These are phyloP conservation scores for Lodderomyces margitis DNA, from an alignment of 1,139 yeast genomes.

Conservation along the genomic window DNA sequence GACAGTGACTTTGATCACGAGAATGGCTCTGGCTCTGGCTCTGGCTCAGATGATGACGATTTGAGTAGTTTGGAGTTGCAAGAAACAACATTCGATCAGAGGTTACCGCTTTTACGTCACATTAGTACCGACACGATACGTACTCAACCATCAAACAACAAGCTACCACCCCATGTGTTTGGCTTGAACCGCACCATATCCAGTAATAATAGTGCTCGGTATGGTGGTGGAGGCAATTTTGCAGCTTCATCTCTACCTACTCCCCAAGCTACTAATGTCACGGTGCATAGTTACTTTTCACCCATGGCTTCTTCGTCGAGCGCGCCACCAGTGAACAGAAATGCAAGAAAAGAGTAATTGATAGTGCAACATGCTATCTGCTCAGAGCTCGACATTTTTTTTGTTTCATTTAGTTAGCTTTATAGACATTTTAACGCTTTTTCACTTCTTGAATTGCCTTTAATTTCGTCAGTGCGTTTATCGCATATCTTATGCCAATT, in stretches of 20 bases:
- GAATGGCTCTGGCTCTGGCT: not conserved
- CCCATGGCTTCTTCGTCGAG: not conserved
- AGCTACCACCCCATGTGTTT: conserved; percentile 4
- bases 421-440: too few species aligned
- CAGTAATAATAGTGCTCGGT: not conserved
- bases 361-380: too few species aligned
- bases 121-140: conserved; percentile 19
- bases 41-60: conserved; percentile 13
- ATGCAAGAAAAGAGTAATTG: not conserved
- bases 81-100: conserved; percentile 27
- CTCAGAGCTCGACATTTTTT: too few species aligned
- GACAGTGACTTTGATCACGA: conserved; percentile 6
- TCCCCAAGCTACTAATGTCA: not conserved
- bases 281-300: not conserved
- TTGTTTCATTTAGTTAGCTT: too few species aligned
- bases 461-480: too few species aligned
- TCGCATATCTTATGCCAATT: too few species aligned
- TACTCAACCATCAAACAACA: conserved; percentile 4
- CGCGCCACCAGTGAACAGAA: not conserved
- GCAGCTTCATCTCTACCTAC: conserved; percentile 1
- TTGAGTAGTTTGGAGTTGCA: conserved; percentile 20
- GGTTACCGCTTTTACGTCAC: conserved; percentile 31
- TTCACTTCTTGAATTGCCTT: too few species aligned
- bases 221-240: not conserved
- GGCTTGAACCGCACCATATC: not conserved